These are phyloP conservation scores for Physcomitrellopsis africana DNA, from an alignment of 225 moss, liverwort and hornwort species.

Conservation along the genomic window DNA sequence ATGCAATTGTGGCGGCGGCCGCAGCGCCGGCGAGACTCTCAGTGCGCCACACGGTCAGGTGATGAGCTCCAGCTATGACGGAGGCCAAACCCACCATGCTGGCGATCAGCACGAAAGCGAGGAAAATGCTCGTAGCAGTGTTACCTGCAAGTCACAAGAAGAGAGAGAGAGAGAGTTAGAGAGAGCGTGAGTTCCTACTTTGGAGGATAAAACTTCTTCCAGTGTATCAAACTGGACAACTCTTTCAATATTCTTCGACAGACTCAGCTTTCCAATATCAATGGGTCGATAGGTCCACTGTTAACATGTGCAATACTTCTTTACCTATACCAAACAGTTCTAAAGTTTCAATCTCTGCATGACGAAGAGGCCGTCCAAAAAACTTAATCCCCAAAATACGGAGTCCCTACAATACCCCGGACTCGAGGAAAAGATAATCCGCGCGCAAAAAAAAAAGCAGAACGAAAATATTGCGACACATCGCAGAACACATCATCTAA, in stretches of 20 bases:
- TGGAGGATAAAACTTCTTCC: neutral
- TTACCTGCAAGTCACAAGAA: constrained; percentile 22
- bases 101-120: constrained; percentile 35
- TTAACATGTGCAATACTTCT: rapidly evolving
- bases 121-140: neutral
- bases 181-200: rapidly evolving
- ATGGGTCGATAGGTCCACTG: neutral
- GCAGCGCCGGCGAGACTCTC: constrained; percentile 44
- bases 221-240: too few relatives aligned
- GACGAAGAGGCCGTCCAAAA: too few relatives aligned
- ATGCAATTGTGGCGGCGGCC: constrained; percentile 48
- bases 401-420: too few relatives aligned
- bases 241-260: too few relatives aligned
- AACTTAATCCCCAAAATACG: too few relatives aligned
- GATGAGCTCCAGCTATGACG: constrained; percentile 44
- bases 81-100: constrained; percentile 58
- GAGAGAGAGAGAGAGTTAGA: neutral
- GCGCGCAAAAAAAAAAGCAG: neutral
- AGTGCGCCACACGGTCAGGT: constrained; percentile 38
- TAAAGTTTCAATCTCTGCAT: neutral
- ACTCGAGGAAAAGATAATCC: too few relatives aligned
- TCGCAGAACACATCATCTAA: too few relatives aligned
- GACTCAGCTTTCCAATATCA: neutral
- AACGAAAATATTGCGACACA: neutral
- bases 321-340: neutral